phyloP scores from a whole-genome alignment of 1,284 basidiomycete species.

The Tilletia setariae region DNA sequence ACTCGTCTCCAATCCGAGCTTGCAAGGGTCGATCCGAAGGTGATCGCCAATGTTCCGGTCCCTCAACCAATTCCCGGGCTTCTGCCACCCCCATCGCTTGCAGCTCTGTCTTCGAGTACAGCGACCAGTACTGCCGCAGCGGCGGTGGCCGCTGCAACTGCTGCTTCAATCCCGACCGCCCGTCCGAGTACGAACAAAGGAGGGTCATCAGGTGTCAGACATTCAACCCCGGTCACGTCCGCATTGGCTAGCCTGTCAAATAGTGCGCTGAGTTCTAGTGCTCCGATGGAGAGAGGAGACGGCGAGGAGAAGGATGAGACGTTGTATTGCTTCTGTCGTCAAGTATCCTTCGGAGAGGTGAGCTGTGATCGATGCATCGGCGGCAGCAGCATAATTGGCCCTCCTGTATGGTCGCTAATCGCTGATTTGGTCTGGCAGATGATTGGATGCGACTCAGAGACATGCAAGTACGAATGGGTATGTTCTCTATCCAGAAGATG shows the following conservation, averaged over 20 bases:
- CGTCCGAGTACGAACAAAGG: too few relatives aligned
- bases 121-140: neutral
- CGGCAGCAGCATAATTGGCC: too few relatives aligned
- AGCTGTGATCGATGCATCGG: conserved; percentile 30
- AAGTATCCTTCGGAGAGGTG: conserved; percentile 52
- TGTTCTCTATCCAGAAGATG: neutral
- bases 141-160: neutral
- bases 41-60: conserved; percentile 39
- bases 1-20: conserved; percentile 40
- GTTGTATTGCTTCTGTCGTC: conserved; percentile 52
- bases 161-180: too few relatives aligned
- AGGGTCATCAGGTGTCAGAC: too few relatives aligned
- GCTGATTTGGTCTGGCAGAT: conserved; percentile 27
- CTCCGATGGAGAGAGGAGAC: neutral
- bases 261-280: neutral
- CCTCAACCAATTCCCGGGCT: conserved; percentile 23
- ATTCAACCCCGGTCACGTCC: too few relatives aligned
- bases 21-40: conserved; percentile 36
- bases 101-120: neutral
- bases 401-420: too few relatives aligned
- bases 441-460: conserved; percentile 31
- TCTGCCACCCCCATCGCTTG: neutral
- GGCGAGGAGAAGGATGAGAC: conserved; percentile 46
- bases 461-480: conserved; percentile 48
- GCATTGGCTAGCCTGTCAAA: neutral